Conservation (phyloP, 164 flowering plant species). For the Malania oleifera region DNA sequence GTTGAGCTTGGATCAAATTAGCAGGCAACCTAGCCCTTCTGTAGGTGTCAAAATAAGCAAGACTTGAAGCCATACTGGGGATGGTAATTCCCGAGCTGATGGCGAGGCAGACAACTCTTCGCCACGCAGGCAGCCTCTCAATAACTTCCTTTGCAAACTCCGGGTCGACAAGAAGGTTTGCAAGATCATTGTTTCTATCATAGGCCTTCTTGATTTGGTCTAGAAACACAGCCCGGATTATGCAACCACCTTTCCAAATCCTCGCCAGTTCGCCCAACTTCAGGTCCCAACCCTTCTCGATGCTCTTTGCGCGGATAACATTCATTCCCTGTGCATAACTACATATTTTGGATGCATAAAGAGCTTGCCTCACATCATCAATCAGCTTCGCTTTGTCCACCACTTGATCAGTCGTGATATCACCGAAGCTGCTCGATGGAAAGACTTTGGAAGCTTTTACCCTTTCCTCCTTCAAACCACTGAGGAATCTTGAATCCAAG, state of each 20-base stretch:
- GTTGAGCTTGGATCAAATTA: conserved; percentile 70
- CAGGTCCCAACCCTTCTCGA: conserved; percentile 66
- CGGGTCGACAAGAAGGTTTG: conserved; percentile 68
- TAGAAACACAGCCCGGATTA: conserved; percentile 63
- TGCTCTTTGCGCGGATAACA: conserved; percentile 68
- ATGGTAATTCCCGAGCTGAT: conserved; percentile 62
- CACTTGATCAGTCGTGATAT: conserved; percentile 35
- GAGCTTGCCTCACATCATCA: conserved; percentile 70
- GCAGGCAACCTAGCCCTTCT: conserved; percentile 67
- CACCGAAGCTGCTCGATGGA: conserved; percentile 44
- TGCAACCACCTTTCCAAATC: conserved; percentile 87
- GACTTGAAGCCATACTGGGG: conserved; percentile 74
- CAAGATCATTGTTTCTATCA: conserved; percentile 57
- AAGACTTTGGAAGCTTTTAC: conserved; percentile 58
- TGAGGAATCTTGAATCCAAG: conserved; percentile 60
- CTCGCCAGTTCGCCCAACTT: conserved; percentile 69
- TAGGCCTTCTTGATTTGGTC: conserved; percentile 75
- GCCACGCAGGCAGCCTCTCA: conserved; percentile 65
- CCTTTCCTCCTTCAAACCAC: conserved; percentile 71
- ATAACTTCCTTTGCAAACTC: conserved; percentile 69
- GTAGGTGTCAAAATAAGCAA: conserved; percentile 69
- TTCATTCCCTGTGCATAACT: conserved; percentile 86
- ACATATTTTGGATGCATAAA: conserved; percentile 72
- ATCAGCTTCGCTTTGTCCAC: conserved; percentile 56
- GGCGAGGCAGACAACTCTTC: conserved; percentile 64